Percentiles rank a stretch among this genome's conserved stretches.
phyloP scores from a whole-genome alignment of 371 early-diverging fungal species.

The Mucor irregularis region DNA sequence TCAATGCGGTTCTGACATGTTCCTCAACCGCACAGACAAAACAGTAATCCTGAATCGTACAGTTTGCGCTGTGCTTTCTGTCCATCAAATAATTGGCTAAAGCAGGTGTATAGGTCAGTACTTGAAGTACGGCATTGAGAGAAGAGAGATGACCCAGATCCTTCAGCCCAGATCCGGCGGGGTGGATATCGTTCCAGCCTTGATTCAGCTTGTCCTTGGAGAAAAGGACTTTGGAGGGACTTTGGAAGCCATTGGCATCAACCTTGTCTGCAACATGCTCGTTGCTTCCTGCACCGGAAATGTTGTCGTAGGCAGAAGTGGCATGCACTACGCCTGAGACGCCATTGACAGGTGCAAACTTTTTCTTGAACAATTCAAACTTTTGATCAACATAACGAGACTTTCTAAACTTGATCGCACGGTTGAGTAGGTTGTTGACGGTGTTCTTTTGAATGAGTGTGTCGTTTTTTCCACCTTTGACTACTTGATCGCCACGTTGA shows the following conservation, averaged over 20 bases:
- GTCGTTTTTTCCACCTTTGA: constrained; percentile 19
- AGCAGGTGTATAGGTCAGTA: constrained; percentile 83
- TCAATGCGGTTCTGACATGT: constrained; percentile 43
- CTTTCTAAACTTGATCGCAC: constrained; percentile 46
- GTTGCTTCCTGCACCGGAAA: neutral
- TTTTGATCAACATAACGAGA: constrained; percentile 52
- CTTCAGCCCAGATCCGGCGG: constrained; percentile 78
- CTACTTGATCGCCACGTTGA: constrained; percentile 9
- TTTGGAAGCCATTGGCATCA: constrained; percentile 67
- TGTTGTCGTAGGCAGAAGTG: constrained; percentile 13
- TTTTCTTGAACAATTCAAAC: constrained; percentile 42
- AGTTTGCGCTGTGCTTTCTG: constrained; percentile 61
- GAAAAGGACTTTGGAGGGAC: constrained; percentile 63
- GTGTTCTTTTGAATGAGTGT: constrained; percentile 28
- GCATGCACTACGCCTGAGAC: constrained; percentile 22
- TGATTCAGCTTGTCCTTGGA: constrained; percentile 53
- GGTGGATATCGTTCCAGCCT: constrained; percentile 62
- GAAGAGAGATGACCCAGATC: constrained; percentile 96
- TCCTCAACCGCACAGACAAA: constrained; percentile 68
- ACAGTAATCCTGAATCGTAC: constrained; percentile 61
- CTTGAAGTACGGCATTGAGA: constrained; percentile 91
- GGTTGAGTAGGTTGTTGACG: constrained; percentile 29
- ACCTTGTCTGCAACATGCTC: constrained; percentile 16
- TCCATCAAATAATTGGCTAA: constrained; percentile 75
- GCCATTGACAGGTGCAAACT: constrained; percentile 45